Evolutionary conservation across 345 rosid genomes (phyloP), one percentile per base, ranked within the genome.

Genomic region (Boechera divaricarpa): DNA sequence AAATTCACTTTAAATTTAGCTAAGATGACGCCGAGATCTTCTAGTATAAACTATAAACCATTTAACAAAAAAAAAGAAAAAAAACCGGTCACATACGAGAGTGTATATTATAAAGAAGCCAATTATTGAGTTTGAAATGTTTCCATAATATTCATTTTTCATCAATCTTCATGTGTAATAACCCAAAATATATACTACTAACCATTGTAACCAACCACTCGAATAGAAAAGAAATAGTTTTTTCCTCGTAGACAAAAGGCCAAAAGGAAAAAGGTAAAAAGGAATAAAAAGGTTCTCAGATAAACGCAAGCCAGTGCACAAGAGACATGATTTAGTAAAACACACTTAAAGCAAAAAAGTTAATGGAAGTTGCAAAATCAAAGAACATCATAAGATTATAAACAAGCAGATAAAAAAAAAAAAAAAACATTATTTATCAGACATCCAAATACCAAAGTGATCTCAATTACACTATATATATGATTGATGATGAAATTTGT

Each of bases 351-450:
- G 35, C 33, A 38, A 74, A 15, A 57, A 41, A 7, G 24, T 3
- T 24, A 0, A 18, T 38, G 32, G 54, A 69, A 68, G 65, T 53
- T 61, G 70, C 80, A 69, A 41, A 69, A 69, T 42, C 57, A 61
- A 61, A 41, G 48, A 76, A 68, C 74, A 76, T 68, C 44, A 28
- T 16, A 75, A 16, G 32, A 13, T 53, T 32, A 42, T 52, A 56
- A 26, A 10, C 3, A 65, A 65, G 60, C 45, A 36, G 54, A 38
- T 13, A 2, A 0, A 4, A 52, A 7, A 2, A 35, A 33, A 47
- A 42, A 47, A 9, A 39, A 39, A 38, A 54, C 66, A 70, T 77
- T 70, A 77, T 77, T 77, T 77, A 77, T 77, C 67, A 55, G 49
- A 77, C 76, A 77, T 41, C 29, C 47, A 53, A 41, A 69, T 53